Conservation (phyloP, 768 basidiomycete species). For the Leccinum broughii region DNA sequence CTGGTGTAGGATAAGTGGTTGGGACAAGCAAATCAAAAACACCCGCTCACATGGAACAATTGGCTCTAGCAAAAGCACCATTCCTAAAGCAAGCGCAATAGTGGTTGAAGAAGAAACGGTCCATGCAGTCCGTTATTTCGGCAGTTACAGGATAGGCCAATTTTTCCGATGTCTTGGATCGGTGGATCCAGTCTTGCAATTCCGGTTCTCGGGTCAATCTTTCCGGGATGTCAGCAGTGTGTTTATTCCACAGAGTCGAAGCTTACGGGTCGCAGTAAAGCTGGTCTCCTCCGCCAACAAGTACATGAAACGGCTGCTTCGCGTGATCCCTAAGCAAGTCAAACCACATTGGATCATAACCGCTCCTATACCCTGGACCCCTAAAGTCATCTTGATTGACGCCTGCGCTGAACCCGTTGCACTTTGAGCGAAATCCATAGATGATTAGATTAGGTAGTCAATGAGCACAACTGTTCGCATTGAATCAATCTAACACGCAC, state of each 20-base stretch:
- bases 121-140: slow-evolving; percentile 74
- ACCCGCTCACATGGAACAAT: slow-evolving; percentile 76
- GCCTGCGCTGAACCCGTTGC: slow-evolving; percentile 87
- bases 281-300: slow-evolving; percentile 94
- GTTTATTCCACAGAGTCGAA: neutral
- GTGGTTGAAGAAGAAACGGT: slow-evolving; percentile 88
- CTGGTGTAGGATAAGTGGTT: slow-evolving; percentile 37
- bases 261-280: slow-evolving; percentile 80
- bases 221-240: slow-evolving; percentile 5
- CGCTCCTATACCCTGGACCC: slow-evolving; percentile 74
- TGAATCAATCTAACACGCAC: slow-evolving; percentile 41
- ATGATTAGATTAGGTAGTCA: neutral
- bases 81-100: slow-evolving; percentile 85
- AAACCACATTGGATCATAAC: slow-evolving; percentile 91
- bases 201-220: slow-evolving; percentile 87
- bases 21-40: neutral
- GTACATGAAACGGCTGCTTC: slow-evolving; percentile 79
- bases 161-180: slow-evolving; percentile 59
- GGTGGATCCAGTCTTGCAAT: slow-evolving; percentile 80
- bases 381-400: slow-evolving; percentile 87
- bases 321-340: slow-evolving; percentile 86
- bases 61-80: slow-evolving; percentile 89
- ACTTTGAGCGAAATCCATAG: slow-evolving; percentile 41
- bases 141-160: slow-evolving; percentile 58
- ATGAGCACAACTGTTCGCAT: slow-evolving; percentile 1